phyloP scores from a whole-genome alignment of 352 stramenopile species.

The Phytopythium cucurbitacearum region DNA sequence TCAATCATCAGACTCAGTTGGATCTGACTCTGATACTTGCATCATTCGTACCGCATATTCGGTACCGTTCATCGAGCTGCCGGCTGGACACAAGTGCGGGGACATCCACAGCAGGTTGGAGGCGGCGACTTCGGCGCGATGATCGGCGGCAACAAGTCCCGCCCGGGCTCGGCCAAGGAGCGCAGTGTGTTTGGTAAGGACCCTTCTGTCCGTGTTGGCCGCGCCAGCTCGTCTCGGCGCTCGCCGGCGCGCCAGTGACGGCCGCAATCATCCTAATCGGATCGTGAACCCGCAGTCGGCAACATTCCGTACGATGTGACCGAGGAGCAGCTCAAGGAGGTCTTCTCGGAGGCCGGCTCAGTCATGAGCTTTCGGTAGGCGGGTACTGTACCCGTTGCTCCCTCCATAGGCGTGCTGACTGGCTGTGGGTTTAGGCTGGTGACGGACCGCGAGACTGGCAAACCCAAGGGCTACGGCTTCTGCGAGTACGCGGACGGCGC shows the following conservation, averaged over 20 bases:
- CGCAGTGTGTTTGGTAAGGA: conserved; percentile 81
- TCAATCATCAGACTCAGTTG: too few species aligned
- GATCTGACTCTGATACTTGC: too few species aligned
- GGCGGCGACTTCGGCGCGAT: conserved; percentile 7
- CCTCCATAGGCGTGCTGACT: conserved; percentile 1
- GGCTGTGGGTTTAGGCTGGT: conserved; percentile 44
- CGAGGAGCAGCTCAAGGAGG: conserved; percentile 83
- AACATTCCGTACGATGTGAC: conserved; percentile 89
- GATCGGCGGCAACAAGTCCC: conserved; percentile 39
- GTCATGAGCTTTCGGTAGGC: conserved; percentile 81
- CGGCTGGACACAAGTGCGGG: too few species aligned
- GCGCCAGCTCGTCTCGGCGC: not conserved
- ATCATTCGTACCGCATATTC: too few species aligned
- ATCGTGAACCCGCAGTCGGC: conserved; percentile 38
- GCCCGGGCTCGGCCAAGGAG: conserved; percentile 70
- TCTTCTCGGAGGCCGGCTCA: conserved; percentile 80
- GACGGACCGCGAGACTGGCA: conserved; percentile 78
- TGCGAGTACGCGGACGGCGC: conserved; percentile 83
- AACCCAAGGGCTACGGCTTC: conserved; percentile 85
- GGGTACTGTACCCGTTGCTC: conserved; percentile 5
- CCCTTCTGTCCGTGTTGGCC: not conserved
- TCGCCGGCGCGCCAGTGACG: not conserved
- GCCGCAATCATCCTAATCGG: not conserved
- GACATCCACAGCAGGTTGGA: too few species aligned
- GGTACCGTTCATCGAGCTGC: too few species aligned